Evolutionary conservation across 306 rosid genomes (phyloP).

Genomic region (Cucumis hystrix): DNA sequence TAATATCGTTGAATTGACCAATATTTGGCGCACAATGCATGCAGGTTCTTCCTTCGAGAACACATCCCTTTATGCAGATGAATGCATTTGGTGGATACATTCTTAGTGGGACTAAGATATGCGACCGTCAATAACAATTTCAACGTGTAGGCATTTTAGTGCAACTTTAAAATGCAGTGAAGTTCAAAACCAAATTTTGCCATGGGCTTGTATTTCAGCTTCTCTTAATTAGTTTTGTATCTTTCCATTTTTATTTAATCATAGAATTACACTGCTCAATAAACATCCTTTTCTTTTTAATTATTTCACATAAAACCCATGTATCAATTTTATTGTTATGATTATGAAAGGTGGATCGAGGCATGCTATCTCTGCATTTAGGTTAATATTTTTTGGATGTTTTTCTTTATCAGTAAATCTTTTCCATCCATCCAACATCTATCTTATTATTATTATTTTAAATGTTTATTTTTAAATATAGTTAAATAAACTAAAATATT

Average conservation of each 20-base stretch:
- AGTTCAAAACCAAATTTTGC: background rate
- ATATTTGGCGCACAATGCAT: slow-evolving; percentile 8
- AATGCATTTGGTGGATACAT: slow-evolving; percentile 84
- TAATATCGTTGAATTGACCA: too few species aligned
- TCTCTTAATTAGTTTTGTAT: background rate
- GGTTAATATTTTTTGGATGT: background rate
- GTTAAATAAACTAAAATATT: too few species aligned
- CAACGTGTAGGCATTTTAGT: background rate
- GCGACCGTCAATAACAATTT: slow-evolving; percentile 10
- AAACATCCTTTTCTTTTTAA: background rate
- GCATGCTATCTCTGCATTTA: background rate
- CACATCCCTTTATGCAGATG: slow-evolving; percentile 91
- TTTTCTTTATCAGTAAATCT: too few species aligned
- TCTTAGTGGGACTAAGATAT: slow-evolving; percentile 77
- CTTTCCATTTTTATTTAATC: background rate
- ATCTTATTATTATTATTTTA: too few species aligned
- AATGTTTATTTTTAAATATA: too few species aligned
- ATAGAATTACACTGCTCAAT: background rate
- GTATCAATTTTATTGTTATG: background rate
- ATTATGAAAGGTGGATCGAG: background rate
- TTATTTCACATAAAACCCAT: background rate
- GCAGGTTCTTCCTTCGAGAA: slow-evolving; percentile 94
- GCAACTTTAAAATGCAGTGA: background rate
- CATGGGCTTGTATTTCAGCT: background rate
- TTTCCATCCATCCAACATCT: too few species aligned